Percentiles rank a stretch among this genome's conserved stretches.
Evolutionary conservation across 331 rosid genomes (phyloP).

Genomic region (Ulmus americana): DNA sequence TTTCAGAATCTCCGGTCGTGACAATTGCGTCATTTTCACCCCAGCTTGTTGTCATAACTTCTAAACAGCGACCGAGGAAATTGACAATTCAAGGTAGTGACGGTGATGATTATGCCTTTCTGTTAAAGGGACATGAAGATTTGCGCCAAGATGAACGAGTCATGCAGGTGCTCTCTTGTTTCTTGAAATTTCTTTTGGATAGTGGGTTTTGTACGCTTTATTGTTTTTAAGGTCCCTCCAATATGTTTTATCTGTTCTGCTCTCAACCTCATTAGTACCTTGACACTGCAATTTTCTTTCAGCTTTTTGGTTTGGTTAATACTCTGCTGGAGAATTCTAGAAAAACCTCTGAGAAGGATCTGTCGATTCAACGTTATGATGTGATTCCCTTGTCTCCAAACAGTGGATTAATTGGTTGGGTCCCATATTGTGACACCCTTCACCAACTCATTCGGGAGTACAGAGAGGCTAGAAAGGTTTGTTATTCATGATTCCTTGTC

Average conservation of each 20-base stretch:
- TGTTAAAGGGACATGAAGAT: slow-evolving; percentile 96
- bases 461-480: slow-evolving; percentile 91
- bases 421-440: slow-evolving; percentile 90
- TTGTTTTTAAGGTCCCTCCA: background rate
- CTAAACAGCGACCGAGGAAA: slow-evolving; percentile 95
- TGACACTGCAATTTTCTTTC: slow-evolving; percentile 18
- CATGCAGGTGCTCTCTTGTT: slow-evolving; percentile 67
- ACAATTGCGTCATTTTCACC: slow-evolving; percentile 86
- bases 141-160: slow-evolving; percentile 98
- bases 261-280: background rate
- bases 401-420: slow-evolving; percentile 98
- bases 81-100: slow-evolving; percentile 91
- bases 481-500: slow-evolving; percentile 15
- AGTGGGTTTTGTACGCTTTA: background rate
- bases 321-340: slow-evolving; percentile 81
- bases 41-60: slow-evolving; percentile 89
- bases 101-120: slow-evolving; percentile 91
- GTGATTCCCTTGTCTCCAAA: slow-evolving; percentile 95
- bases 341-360: slow-evolving; percentile 79
- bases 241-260: background rate
- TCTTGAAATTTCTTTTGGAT: background rate
- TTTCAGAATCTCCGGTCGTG: slow-evolving; percentile 73
- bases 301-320: slow-evolving; percentile 96
- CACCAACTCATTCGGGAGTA: slow-evolving; percentile 83
- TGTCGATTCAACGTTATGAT: slow-evolving; percentile 69